Evolutionary conservation across 2,329 filamentous ascomycete genomes (phyloP).

Genomic region (Talaromyces verruculosus): DNA sequence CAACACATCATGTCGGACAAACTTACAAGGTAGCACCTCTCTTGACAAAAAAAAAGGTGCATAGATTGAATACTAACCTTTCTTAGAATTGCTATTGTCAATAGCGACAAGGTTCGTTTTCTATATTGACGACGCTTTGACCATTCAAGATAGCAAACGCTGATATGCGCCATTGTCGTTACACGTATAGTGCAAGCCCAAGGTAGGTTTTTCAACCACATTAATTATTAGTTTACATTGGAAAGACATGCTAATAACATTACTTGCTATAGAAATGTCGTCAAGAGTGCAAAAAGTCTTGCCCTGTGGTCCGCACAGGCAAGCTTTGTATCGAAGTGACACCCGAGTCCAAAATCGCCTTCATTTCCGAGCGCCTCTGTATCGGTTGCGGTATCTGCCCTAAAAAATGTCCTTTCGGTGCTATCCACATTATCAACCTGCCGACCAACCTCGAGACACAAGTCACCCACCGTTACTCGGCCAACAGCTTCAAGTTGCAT

Average conservation of each 20-base stretch:
- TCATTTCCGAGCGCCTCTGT: constrained; percentile 93
- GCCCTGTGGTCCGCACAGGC: constrained; percentile 93
- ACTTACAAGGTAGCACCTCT: constrained; percentile 76
- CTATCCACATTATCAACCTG: constrained; percentile 99
- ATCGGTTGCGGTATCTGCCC: constrained; percentile 99
- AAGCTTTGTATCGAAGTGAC: constrained; percentile 97
- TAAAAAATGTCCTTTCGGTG: constrained; percentile 98
- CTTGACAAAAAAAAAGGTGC: not conserved
- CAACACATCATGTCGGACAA: constrained; percentile 76
- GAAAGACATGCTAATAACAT: not conserved
- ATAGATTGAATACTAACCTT: constrained; percentile 4
- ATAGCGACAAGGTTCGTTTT: constrained; percentile 81
- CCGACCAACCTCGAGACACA: constrained; percentile 98
- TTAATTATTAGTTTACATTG: too few relatives aligned
- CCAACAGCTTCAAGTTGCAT: constrained; percentile 99
- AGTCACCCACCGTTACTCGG: constrained; percentile 97
- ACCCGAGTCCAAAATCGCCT: constrained; percentile 86
- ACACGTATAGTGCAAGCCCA: constrained; percentile 73
- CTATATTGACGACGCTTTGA: constrained; percentile 19
- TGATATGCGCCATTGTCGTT: not conserved
- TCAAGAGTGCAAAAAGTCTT: constrained; percentile 99
- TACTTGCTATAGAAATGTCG: constrained; percentile 74
- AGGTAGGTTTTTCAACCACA: constrained; percentile 55
- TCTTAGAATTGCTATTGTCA: constrained; percentile 96
- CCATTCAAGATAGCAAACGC: constrained; percentile 6